Evolutionary conservation across 129 eudicot species (phyloP).

Genomic region (Kitagawia praeruptora): DNA sequence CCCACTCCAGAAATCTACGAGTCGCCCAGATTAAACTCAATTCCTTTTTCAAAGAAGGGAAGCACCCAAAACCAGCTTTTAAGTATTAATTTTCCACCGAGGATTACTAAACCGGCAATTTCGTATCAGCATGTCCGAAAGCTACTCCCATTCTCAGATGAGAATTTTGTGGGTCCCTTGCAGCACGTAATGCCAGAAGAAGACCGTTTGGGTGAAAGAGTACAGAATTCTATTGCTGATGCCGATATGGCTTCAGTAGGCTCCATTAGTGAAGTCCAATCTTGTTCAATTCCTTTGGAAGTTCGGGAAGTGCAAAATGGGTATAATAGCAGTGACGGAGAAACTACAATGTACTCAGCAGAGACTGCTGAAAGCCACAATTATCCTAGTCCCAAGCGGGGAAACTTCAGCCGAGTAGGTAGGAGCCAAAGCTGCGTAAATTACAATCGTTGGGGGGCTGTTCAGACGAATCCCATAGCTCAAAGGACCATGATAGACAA

Average conservation of each 20-base stretch:
- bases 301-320: constrained; percentile 37
- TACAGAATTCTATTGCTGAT: constrained; percentile 26
- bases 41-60: constrained; percentile 38
- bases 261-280: constrained; percentile 52
- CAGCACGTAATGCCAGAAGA: constrained; percentile 18
- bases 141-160: constrained; percentile 16
- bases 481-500: constrained; percentile 55
- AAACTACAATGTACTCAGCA: constrained; percentile 91
- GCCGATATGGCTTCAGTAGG: constrained; percentile 46
- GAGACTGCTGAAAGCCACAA: constrained; percentile 96
- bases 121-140: constrained; percentile 22
- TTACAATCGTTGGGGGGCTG: constrained; percentile 83
- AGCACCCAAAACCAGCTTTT: constrained; percentile 51
- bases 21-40: constrained; percentile 61
- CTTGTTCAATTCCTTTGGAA: constrained; percentile 39
- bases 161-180: constrained; percentile 8
- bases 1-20: constrained; percentile 87
- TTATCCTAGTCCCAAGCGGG: constrained; percentile 64
- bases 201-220: constrained; percentile 17
- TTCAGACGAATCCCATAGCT: constrained; percentile 51
- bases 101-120: constrained; percentile 27
- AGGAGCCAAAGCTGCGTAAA: constrained; percentile 96
- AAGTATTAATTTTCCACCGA: constrained; percentile 73
- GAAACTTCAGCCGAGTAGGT: constrained; percentile 59
- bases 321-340: constrained; percentile 72